Conservation (phyloP, 1,284 basidiomycete species). For the Sphagnurus paluster region DNA sequence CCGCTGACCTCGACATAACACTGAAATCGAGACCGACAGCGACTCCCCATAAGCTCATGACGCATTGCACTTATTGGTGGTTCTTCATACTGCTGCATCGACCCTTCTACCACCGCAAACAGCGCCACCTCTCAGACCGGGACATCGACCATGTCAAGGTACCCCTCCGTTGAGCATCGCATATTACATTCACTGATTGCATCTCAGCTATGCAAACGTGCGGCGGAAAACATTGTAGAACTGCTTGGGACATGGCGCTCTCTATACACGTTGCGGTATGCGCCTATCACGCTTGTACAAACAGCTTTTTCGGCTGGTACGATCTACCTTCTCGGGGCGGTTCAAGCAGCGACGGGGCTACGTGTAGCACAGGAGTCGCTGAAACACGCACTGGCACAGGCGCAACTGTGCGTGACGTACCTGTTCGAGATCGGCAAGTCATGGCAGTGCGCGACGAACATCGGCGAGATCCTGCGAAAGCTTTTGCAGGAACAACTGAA, state of each 20-base stretch:
- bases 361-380: constrained; percentile 41
- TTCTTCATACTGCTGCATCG: constrained; percentile 64
- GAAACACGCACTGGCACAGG: constrained; percentile 39
- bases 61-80: constrained; percentile 67
- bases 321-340: constrained; percentile 55
- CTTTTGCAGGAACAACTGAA: constrained; percentile 38
- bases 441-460: constrained; percentile 51
- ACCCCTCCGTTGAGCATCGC: constrained; percentile 5
- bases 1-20: constrained; percentile 55
- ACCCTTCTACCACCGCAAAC: constrained; percentile 57
- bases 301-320: constrained; percentile 68
- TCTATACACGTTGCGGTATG: constrained; percentile 60
- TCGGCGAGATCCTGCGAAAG: constrained; percentile 44
- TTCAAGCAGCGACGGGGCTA: constrained; percentile 49
- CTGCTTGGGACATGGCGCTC: constrained; percentile 55
- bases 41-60: constrained; percentile 61
- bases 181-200: neutral
- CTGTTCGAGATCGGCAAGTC: constrained; percentile 49
- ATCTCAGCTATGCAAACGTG: constrained; percentile 64
- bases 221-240: constrained; percentile 64
- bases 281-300: constrained; percentile 64
- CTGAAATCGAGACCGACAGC: constrained; percentile 47
- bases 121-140: constrained; percentile 39
- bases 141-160: constrained; percentile 56
- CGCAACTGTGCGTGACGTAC: constrained; percentile 47